Evolutionary conservation across 2,329 filamentous ascomycete species (phyloP), one percentile per base, ranked within the genome.

Genomic region (Ophiocordyceps camponoti-floridani): DNA sequence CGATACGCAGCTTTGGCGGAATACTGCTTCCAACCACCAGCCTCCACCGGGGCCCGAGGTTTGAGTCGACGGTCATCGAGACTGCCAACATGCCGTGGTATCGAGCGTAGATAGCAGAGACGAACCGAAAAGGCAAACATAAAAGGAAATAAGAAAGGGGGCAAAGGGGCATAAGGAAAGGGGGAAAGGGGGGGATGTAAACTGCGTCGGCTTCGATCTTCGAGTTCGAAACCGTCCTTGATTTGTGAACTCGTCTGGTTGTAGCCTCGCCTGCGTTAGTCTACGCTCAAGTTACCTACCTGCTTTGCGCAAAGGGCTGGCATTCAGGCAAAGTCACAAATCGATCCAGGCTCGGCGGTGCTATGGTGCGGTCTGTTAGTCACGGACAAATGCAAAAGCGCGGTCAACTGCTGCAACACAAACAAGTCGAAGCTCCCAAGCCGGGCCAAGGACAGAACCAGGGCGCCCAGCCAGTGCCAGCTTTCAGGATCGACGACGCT

Each of bases 401-500:
- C 8, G 9, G 35, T 18, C 18, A n/a, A 14, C 35, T 38, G 35
- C 35, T 38, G 35, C 35, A n/a, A 38, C 16, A 38, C 35, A 38
- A 38, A 38, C 35, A 18, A 38, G 35, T 18, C 35, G 35, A 16
- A 9, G 35, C 35, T 38, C 35, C 35, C 14, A 38, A 38, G n/a
- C 5, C 35, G 14, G 14, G 35, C 27, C 11, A 11, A 30, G 27
- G 27, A 30, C 27, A 30, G 14, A 28, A 13, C 40, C 23, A n/a
- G 18, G 23, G 31, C 35, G 27, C 3, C 35, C 18, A 40, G 47
- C 53, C 53, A 54, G 53, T 48, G 46, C 48, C 40, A 41, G 43
- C 38, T 6, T 49, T 56, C 42, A 59, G 42, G 59, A 64, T 46
- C 71, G 70, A 55, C 64, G 66, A 53, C 72, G 72, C 61, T 73